Conservation (phyloP, 176 grass and related monocot genomes). For the Musa troglodytarum region DNA sequence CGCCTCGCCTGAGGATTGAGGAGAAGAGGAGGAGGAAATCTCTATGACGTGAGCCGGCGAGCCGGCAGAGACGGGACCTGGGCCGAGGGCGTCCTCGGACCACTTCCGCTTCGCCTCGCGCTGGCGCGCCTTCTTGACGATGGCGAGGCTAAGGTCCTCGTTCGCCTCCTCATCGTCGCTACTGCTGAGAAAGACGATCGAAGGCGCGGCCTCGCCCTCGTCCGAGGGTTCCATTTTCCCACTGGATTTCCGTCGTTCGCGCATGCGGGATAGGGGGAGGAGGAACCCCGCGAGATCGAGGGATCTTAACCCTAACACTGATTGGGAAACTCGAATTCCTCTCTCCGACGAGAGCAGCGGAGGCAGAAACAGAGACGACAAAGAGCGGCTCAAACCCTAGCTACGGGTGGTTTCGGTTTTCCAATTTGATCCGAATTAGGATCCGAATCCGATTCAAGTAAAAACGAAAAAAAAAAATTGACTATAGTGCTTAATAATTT, state of each 20-base stretch:
- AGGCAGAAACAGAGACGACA: no score
- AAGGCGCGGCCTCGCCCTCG: not conserved
- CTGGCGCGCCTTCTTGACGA: conserved; percentile 48
- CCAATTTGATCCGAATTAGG: no score
- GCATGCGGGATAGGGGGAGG: conserved; percentile 23
- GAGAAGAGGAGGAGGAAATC: conserved; percentile 9
- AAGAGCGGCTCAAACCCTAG: no score
- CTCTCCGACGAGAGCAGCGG: no score
- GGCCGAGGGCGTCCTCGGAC: not conserved
- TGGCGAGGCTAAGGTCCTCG: conserved; percentile 76
- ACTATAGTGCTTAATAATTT: no score
- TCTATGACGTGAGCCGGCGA: not conserved
- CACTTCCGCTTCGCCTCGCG: conserved; percentile 29
- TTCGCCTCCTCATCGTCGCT: conserved; percentile 68
- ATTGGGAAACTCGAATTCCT: no score
- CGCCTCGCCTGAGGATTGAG: conserved; percentile 26
- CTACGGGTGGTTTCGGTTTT: no score
- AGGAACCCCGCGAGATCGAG: no score
- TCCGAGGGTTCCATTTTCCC: conserved; percentile 35
- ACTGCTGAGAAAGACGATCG: conserved; percentile 13
- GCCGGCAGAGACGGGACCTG: not conserved
- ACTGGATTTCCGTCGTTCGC: conserved; percentile 26
- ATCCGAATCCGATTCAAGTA: no score
- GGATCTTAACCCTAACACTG: no score
- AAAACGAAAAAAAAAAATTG: no score